Evolutionary conservation across 768 basidiomycete species (phyloP), one percentile per base, ranked within the genome.

Genomic region (Boletus rubroflammeus): DNA sequence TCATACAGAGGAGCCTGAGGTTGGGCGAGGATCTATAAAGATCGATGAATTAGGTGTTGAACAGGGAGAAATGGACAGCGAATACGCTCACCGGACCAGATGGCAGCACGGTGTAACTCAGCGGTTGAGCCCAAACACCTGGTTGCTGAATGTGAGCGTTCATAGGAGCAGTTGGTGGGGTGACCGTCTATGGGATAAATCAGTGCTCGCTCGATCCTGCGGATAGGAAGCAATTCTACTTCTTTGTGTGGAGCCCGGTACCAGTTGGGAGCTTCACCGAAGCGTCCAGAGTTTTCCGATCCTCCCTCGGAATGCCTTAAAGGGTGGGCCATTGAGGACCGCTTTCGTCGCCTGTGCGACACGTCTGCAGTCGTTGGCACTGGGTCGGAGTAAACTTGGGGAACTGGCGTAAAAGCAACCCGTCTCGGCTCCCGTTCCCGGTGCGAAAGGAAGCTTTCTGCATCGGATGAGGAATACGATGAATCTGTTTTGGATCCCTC

Each of bases 1-100:
- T 56, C 56, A 6, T 57, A 25, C 15, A 49, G 15, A 28, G 29
- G 53, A 10, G 13, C n/a, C 21, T 56, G 46, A 23, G 32, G 36
- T 14, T 45, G 54, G 29, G 38, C 0, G 0, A n/a, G 4, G 6
- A 26, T 9, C 53, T 56, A 17, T 29, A 17, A 34, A 1, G 9
- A 34, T 2, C 0, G 13, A 21, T 45, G 2, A 5, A 23, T 26
- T 28, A 28, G 23, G 31, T 6, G 6, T 42, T 6, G 10, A 44
- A 38, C 31, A 5, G 7, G 9, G 31, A 34, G 19, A 28, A 19
- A 35, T 19, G 6, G 31, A 19, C 7, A 34, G 8, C 7, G 8
- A 38, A 9, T 13, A 23, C 2, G 10, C 56, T 49, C 26, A 56
- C 56, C 6, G 32, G 42, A 26, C 23, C 28, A 5, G 42, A 21